Base-by-base conservation (phyloP, 148 eudicot species). In the Vaccinium darrowii region DNA sequence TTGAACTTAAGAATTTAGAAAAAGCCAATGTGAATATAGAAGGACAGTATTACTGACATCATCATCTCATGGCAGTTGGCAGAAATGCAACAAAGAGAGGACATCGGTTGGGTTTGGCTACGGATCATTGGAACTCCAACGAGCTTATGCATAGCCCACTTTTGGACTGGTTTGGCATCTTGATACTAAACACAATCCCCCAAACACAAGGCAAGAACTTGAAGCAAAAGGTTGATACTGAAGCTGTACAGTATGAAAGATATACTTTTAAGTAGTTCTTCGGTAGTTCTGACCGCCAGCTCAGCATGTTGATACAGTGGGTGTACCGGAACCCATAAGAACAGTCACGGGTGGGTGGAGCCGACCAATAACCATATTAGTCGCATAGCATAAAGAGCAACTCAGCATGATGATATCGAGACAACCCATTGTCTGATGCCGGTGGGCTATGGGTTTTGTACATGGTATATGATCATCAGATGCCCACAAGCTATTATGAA, bases 51-150 rank as follows among this genome's bases (percentile, higher is more conserved):
- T 49, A 54, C 51, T 85, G 27, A 80, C 87, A 13, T 18, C 8
- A 49, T 12, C 79, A 50, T 30, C 39, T 81, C 39, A n/a, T 80
- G 10, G 81, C 92, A 95, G 98, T 88, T 95, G 89, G 98, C 93
- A 86, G 98, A 95, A 87, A 86, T 94, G 91, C 88, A 82, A 50
- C 88, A 84, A 82, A 84, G 63, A 0, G 90, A 86, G 84, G 89
- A 88, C 53, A 74, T 19, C 23, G 87, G 86, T 18, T 94, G 98
- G 98, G 80, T 80, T 56, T 95, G 98, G 98, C 82, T 89, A n/a
- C 93, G 92, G 33, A 92, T 85, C 47, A 91, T 95, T 27, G 93
- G 89, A 52, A 92, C 98, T 78, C 98, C 98, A 52, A 89, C 92
- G 60, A 95, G 92, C 91, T 84, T 84, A 56, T 95, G 98, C 87